A percentile compares a stretch with the other conserved stretches of the same genome.
phyloP scores from a whole-genome alignment of 495 filamentous ascomycete species.

The Penicillium arizonense region DNA sequence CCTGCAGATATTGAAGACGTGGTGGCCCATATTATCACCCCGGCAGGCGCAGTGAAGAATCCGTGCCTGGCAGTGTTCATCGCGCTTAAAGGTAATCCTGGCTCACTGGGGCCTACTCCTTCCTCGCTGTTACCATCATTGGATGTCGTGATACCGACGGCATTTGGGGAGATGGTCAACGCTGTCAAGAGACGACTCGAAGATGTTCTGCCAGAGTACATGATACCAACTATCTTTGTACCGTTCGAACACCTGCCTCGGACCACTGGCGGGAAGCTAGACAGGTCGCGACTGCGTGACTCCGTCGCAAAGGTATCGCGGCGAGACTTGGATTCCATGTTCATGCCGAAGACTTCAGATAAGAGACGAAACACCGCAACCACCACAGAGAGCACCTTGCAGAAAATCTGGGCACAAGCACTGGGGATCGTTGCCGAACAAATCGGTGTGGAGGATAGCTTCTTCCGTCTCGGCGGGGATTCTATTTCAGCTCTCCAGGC shows the following conservation, averaged over 20 bases:
- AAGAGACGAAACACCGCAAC: conserved; percentile 7
- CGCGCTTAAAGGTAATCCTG: no score
- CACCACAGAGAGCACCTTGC: conserved; percentile 25
- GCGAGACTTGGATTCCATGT: background rate
- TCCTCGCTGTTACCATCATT: background rate
- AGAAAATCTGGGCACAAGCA: conserved; percentile 28
- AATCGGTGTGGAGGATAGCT: conserved; percentile 22
- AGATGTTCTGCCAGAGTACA: conserved; percentile 13
- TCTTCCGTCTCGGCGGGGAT: conserved; percentile 32
- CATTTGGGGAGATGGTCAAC: background rate
- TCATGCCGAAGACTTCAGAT: background rate
- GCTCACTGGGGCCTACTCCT: no score
- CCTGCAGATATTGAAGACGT: conserved; percentile 18
- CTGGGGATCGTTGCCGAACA: conserved; percentile 22
- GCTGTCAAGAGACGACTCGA: background rate
- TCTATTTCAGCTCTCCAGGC: conserved; percentile 31
- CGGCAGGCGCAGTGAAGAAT: background rate
- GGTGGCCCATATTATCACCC: conserved; percentile 4
- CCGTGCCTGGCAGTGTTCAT: no score
- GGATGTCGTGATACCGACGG: background rate
- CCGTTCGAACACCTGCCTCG: conserved; percentile 10
- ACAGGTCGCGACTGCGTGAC: conserved; percentile 8
- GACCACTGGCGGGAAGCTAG: conserved; percentile 15
- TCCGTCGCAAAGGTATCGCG: background rate
- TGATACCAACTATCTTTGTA: conserved; percentile 17